A percentile compares a stretch with the other conserved stretches of the same genome.
Conservation (phyloP, 768 basidiomycete species). For the Tulasnella sp. region DNA sequence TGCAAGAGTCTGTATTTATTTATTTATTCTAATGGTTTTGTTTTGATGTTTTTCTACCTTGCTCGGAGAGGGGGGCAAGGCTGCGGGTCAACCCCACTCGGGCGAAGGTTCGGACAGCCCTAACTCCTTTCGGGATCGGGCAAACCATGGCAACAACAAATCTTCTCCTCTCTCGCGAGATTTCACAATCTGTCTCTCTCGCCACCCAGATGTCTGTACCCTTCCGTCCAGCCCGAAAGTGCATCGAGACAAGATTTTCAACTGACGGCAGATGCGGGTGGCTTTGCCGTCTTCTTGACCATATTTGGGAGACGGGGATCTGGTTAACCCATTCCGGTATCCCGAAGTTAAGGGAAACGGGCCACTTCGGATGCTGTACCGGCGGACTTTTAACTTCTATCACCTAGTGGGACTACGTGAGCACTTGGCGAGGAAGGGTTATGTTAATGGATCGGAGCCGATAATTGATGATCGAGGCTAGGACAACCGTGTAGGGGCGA, state of each 20-base stretch:
- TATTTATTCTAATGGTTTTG: not conserved
- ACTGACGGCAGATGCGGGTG: not conserved
- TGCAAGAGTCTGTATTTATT: not conserved
- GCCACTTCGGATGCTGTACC: not conserved
- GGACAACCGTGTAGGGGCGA: not conserved
- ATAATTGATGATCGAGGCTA: not conserved
- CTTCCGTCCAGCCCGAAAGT: not conserved
- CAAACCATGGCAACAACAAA: not conserved
- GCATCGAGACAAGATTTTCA: not conserved
- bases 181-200: constrained; percentile 2
- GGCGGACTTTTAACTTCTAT: not conserved
- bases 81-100: not conserved
- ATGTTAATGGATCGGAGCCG: not conserved
- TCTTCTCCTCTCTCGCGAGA: not conserved
- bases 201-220: not conserved
- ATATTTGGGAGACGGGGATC: not conserved
- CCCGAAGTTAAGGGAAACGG: not conserved
- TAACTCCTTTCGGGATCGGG: not conserved
- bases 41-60: not conserved
- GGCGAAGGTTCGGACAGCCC: constrained; percentile 1
- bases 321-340: not conserved
- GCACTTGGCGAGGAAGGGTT: not conserved
- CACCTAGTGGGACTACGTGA: not conserved
- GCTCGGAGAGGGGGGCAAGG: not conserved
- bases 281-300: not conserved